These are phyloP conservation scores for Akebia trifoliata DNA, from an alignment of 164 flowering plant species.

Conservation along the genomic window DNA sequence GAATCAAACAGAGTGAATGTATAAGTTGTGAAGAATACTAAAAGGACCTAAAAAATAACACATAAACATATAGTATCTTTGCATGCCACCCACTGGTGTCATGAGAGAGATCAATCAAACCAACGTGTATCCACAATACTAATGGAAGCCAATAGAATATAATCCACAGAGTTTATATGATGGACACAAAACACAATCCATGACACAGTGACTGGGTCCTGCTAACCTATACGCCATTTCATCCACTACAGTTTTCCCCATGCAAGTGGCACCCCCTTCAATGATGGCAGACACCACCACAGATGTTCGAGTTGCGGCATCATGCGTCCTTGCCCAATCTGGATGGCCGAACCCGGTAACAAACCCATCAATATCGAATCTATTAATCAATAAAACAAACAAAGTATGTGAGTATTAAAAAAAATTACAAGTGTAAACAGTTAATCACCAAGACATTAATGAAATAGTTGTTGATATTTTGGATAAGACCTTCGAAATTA, in stretches of 20 bases:
- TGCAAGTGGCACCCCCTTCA: constrained; percentile 88
- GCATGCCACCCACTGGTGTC: neutral
- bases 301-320: constrained; percentile 58
- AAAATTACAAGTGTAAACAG: too few relatives aligned
- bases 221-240: constrained; percentile 75
- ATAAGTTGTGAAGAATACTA: neutral
- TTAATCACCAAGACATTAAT: neutral
- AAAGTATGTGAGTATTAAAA: too few relatives aligned
- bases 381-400: constrained; percentile 29
- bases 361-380: constrained; percentile 82
- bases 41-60: too few relatives aligned
- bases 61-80: neutral
- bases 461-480: too few relatives aligned
- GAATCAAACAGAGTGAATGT: neutral
- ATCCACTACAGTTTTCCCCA: constrained; percentile 84
- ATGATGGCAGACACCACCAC: constrained; percentile 59
- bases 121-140: neutral
- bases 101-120: neutral
- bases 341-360: constrained; percentile 91
- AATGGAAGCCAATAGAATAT: neutral
- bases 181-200: too few relatives aligned
- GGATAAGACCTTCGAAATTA: too few relatives aligned
- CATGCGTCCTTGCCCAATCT: constrained; percentile 83
- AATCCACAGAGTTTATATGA: too few relatives aligned
- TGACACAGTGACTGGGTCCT: too few relatives aligned